phyloP scores from a whole-genome alignment of 169 alveolate species.

The Eimeria necatrix region DNA sequence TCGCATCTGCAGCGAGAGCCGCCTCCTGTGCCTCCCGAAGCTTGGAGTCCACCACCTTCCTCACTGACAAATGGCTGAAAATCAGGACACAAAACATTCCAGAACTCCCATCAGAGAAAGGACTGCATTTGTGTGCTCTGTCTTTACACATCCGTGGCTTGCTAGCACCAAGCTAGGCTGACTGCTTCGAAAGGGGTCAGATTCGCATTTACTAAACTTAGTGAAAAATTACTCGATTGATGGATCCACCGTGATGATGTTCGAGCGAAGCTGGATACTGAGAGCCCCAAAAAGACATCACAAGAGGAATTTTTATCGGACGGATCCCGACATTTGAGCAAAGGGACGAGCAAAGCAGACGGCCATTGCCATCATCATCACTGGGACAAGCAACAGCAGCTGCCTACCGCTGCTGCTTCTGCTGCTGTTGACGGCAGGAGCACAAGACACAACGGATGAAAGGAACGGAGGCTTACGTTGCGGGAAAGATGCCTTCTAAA shows the following conservation, averaged over 20 bases:
- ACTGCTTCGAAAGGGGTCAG: too few species aligned
- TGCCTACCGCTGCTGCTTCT: too few species aligned
- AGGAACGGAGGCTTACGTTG: constrained; percentile 20
- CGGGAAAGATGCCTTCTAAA: constrained; percentile 43
- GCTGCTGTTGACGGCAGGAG: not conserved
- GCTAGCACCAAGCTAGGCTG: too few species aligned
- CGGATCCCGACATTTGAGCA: too few species aligned
- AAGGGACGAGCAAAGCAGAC: not conserved
- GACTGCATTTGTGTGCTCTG: too few species aligned
- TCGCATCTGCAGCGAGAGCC: constrained; percentile 65
- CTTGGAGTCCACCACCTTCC: constrained; percentile 54
- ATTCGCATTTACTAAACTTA: too few species aligned
- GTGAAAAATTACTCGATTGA: constrained; percentile 10
- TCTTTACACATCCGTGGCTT: too few species aligned
- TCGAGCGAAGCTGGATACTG: constrained; percentile 71
- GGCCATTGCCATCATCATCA: too few species aligned
- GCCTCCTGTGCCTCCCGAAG: constrained; percentile 44
- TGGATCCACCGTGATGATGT: constrained; percentile 25
- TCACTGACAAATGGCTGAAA: constrained; percentile 46
- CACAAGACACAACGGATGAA: not conserved
- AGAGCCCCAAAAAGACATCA: not conserved
- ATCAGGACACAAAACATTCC: not conserved
- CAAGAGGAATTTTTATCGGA: too few species aligned
- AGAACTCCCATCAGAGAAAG: too few species aligned
- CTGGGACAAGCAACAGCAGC: too few species aligned